Evolutionary conservation across 148 eudicot genomes (phyloP).

Genomic region (Amaranthus cruentus): DNA sequence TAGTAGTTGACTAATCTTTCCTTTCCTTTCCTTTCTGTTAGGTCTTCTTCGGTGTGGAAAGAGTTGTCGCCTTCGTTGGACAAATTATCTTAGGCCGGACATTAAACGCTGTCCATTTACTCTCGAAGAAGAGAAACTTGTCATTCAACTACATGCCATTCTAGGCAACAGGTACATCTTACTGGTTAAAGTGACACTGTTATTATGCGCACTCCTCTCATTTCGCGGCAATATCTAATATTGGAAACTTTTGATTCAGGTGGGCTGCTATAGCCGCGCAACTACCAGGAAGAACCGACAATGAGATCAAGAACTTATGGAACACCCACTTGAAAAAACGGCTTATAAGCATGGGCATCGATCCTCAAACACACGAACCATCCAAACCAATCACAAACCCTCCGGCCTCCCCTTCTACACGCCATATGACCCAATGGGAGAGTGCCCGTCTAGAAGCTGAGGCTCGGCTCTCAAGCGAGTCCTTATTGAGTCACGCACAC

Average conservation of each 20-base stretch:
- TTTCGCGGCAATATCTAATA: background rate
- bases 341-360: conserved; percentile 61
- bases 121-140: conserved; percentile 58
- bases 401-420: conserved; percentile 61
- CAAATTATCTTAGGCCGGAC: conserved; percentile 73
- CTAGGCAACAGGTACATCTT: conserved; percentile 66
- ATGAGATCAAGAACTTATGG: conserved; percentile 95
- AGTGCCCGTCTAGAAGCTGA: conserved; percentile 96
- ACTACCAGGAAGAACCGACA: conserved; percentile 87
- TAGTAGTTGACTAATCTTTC: background rate
- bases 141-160: conserved; percentile 55
- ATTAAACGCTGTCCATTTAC: conserved; percentile 78
- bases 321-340: conserved; percentile 84
- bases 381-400: conserved; percentile 28
- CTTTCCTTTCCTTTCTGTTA: conserved; percentile 18
- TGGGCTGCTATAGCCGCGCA: conserved; percentile 98
- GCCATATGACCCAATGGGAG: conserved; percentile 99
- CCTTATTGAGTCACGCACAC: conserved; percentile 29
- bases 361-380: conserved; percentile 80
- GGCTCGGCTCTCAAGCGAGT: conserved; percentile 80
- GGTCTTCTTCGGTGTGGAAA: conserved; percentile 82
- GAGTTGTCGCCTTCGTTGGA: conserved; percentile 88
- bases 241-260: conserved; percentile 31
- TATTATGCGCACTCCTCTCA: background rate
- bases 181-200: background rate